Conservation (phyloP, 768 basidiomycete genomes). For the Naematelia encephala region DNA sequence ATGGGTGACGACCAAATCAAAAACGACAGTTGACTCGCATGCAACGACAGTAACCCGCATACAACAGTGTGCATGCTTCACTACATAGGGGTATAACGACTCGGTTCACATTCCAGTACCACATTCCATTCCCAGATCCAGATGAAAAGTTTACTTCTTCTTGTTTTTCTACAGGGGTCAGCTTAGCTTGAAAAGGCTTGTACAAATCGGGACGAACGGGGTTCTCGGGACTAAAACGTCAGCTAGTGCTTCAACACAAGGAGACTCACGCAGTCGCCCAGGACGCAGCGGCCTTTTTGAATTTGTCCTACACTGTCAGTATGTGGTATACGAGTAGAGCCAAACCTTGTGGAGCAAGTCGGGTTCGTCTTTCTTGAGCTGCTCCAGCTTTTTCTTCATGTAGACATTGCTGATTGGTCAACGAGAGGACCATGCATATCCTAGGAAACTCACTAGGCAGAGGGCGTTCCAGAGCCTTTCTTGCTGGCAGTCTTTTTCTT, state of each 20-base stretch:
- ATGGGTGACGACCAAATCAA: background rate
- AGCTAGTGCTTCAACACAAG: constrained; percentile 1
- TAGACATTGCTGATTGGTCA: constrained; percentile 39
- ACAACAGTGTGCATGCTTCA: background rate
- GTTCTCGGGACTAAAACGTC: constrained; percentile 42
- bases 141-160: constrained; percentile 24
- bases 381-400: constrained; percentile 49
- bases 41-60: background rate
- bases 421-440: background rate
- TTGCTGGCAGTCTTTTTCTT: constrained; percentile 27
- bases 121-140: background rate
- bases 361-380: constrained; percentile 47
- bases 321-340: background rate
- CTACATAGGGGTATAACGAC: background rate
- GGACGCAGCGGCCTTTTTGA: constrained; percentile 41
- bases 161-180: constrained; percentile 35
- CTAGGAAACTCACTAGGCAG: constrained; percentile 35
- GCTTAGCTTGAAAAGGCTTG: background rate
- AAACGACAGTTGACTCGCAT: background rate
- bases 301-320: constrained; percentile 32
- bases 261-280: constrained; percentile 43
- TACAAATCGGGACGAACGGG: constrained; percentile 27
- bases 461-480: constrained; percentile 31
- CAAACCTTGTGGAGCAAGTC: constrained; percentile 46
- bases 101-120: background rate